Conservation (phyloP, 257 asterid species). For the Solanum arcanum region DNA sequence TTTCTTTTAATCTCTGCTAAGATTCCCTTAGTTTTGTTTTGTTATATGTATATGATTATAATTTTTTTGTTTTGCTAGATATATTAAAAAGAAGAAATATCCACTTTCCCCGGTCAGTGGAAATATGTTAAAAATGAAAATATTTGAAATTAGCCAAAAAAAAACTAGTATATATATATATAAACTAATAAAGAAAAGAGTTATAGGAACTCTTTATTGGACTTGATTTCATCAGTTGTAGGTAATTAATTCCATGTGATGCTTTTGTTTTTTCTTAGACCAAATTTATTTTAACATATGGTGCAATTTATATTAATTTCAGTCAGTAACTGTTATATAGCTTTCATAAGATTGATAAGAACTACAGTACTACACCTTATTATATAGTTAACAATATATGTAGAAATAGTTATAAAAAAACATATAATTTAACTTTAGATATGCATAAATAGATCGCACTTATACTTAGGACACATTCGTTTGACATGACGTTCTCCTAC, state of each 20-base stretch:
- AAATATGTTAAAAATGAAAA: neutral
- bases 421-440: no score
- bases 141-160: neutral
- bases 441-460: accelerated
- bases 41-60: neutral
- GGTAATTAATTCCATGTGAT: neutral
- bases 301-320: neutral
- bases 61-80: neutral
- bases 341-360: neutral
- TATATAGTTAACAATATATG: neutral
- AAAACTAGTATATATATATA: neutral
- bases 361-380: neutral
- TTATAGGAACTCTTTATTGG: neutral
- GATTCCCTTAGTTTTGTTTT: neutral
- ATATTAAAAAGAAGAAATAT: neutral
- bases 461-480: no score
- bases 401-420: neutral
- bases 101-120: neutral
- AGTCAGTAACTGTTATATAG: neutral
- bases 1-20: neutral
- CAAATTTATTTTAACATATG: neutral
- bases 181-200: neutral
- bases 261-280: neutral
- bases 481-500: neutral
- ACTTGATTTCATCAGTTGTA: neutral